Base-by-base conservation (phyloP, 257 asterid species). In the Catharanthus roseus region DNA sequence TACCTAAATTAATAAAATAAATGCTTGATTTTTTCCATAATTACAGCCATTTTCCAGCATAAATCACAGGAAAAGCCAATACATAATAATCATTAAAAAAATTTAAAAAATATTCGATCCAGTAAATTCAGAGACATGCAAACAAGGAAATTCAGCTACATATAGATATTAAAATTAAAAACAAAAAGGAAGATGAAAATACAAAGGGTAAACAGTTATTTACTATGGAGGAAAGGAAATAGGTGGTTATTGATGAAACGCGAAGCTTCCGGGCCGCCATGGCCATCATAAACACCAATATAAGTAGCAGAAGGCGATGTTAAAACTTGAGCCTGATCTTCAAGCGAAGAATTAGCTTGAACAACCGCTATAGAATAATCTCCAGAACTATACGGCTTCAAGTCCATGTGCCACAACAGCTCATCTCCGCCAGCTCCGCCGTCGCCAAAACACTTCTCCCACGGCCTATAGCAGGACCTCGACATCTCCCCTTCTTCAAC, bases 251-350 rank as follows among this genome's bases (percentile, higher is more conserved):
- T 71, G 54, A 82, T 79, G 76, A 79, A 82, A 18, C 84, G 84
- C 45, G 86, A 79, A 60, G 86, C 86, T 79, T 82, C 68, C 67
- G 84, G 82, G 18, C 84, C 86, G 31, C 86, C 86, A 19, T 82
- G 86, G 69, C 86, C 86, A 74, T 82, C 84, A 66, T 82, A 82
- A 77, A 82, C 84, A 19, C 86, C 84, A 38, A 82, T 60, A 80
- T 77, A 82, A 47, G 86, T 82, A 65, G 80, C 79, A 29, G 77
- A 47, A 2, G 84, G 74, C 0, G 85, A 79, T 45, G 86, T 79
- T 5, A 79, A 69, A 65, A 82, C 85, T 65, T 79, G 84, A 66
- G 71, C 78, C 67, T 82, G 86, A 39, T 82, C 86, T 75, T 82
- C 86, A 41, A 82, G 78, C 23, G 70, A 50, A 16, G 86, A 74